Evolutionary conservation across 352 stramenopile genomes (phyloP).

Genomic region (Phytophthora pisi): DNA sequence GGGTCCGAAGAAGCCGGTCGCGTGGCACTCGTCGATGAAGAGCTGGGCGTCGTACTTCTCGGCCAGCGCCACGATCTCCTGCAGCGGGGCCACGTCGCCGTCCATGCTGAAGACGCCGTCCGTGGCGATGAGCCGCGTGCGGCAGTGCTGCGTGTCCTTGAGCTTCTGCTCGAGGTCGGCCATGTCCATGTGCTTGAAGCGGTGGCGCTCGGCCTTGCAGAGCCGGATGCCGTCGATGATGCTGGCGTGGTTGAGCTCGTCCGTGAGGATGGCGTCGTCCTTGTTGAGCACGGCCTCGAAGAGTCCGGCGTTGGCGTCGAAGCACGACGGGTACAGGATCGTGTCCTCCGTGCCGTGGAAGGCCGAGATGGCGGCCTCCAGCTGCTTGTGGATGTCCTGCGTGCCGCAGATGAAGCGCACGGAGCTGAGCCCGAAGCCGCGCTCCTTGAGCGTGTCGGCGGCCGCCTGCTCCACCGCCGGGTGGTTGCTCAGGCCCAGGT

Average conservation of each 20-base stretch:
- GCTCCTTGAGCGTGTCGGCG: constrained; percentile 79
- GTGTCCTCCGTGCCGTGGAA: constrained; percentile 95
- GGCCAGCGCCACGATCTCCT: constrained; percentile 90
- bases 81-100: constrained; percentile 91
- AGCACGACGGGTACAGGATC: constrained; percentile 95
- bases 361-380: constrained; percentile 89
- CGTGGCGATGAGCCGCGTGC: constrained; percentile 91
- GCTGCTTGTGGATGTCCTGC: constrained; percentile 94
- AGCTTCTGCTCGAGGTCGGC: constrained; percentile 90
- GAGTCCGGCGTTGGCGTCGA: constrained; percentile 94
- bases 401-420: constrained; percentile 96
- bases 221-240: constrained; percentile 96
- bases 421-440: constrained; percentile 91
- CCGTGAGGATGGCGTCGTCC: constrained; percentile 94
- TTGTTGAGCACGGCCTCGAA: constrained; percentile 90
- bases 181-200: constrained; percentile 95
- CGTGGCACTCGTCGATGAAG: constrained; percentile 95
- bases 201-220: constrained; percentile 93
- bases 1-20: constrained; percentile 92
- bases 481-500: constrained; percentile 92
- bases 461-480: constrained; percentile 84
- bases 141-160: constrained; percentile 89
- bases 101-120: constrained; percentile 97
- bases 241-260: constrained; percentile 94
- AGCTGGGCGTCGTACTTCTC: constrained; percentile 94